phyloP scores from a whole-genome alignment of 73 alveolate species.

The Breviolum minutum region DNA sequence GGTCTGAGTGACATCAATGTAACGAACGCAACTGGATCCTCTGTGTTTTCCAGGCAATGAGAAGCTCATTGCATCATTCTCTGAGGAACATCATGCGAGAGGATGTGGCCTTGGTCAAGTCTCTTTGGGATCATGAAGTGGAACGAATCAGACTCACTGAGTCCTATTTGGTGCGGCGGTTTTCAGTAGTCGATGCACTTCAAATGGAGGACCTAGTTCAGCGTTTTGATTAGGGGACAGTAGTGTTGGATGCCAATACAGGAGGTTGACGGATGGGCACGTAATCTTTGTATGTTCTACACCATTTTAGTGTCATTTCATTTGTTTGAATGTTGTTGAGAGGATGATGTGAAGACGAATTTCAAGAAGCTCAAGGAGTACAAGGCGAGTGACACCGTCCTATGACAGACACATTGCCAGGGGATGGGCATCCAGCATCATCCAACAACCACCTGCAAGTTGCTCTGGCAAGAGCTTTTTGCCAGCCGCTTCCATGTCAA shows the following conservation, averaged over 20 bases:
- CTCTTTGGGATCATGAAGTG: slow-evolving; percentile 93
- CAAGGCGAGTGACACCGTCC: not conserved
- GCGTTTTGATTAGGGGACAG: not conserved
- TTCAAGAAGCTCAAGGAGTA: slow-evolving; percentile 76
- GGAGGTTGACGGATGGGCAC: no score
- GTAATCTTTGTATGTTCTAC: no score
- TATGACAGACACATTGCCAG: no score
- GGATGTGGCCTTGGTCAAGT: slow-evolving; percentile 60
- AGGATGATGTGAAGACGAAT: slow-evolving; percentile 70
- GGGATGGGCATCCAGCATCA: no score
- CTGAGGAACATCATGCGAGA: slow-evolving; percentile 93
- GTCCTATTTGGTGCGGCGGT: slow-evolving; percentile 96
- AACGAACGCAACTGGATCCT: no score
- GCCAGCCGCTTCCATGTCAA: no score
- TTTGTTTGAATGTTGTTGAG: not conserved
- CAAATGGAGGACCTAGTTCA: slow-evolving; percentile 40
- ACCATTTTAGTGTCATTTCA: not conserved
- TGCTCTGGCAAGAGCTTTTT: no score
- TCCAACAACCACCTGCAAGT: not conserved
- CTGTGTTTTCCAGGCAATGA: no score
- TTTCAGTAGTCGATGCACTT: slow-evolving; percentile 40
- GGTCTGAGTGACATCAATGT: no score
- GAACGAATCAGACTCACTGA: slow-evolving; percentile 96
- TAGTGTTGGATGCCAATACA: not conserved
- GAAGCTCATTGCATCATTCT: no score